These are phyloP conservation scores for Mortierella sp. DNA, from an alignment of 371 early-diverging fungal species.

Conservation along the genomic window DNA sequence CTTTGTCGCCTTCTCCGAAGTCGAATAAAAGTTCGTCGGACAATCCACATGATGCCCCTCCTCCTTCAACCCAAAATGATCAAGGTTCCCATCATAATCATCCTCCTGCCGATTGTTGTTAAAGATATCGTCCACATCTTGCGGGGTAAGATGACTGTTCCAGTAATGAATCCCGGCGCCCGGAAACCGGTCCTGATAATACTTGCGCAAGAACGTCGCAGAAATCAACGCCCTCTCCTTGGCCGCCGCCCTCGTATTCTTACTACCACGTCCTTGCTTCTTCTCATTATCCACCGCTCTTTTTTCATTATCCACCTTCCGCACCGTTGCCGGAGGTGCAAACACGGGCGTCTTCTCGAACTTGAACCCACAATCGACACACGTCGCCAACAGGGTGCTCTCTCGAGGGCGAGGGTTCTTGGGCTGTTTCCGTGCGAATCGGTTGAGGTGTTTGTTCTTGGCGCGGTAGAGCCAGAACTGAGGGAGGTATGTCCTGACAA, in stretches of 20 bases:
- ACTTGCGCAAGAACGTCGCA: background rate
- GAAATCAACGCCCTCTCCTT: background rate
- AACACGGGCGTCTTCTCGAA: slow-evolving; percentile 30
- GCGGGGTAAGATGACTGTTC: background rate
- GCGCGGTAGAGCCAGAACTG: slow-evolving; percentile 29
- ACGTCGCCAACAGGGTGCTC: slow-evolving; percentile 20
- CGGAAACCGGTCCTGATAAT: background rate
- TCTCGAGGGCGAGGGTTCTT: slow-evolving; percentile 14
- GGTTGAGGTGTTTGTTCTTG: background rate
- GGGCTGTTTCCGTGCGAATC: background rate
- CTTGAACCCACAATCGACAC: slow-evolving; percentile 41
- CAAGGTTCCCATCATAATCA: slow-evolving; percentile 34
- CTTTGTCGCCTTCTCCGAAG: slow-evolving; percentile 14
- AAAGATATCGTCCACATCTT: slow-evolving; percentile 18
- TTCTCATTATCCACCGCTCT: background rate
- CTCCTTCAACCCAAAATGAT: slow-evolving; percentile 35
- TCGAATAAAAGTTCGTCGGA: background rate
- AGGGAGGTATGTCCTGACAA: slow-evolving; percentile 25
- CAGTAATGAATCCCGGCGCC: background rate
- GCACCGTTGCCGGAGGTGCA: slow-evolving; percentile 10
- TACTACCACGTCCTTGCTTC: too few species aligned
- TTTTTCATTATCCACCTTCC: background rate
- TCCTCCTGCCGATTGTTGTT: slow-evolving; percentile 27
- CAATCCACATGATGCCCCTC: slow-evolving; percentile 16
- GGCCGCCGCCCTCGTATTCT: background rate